Evolutionary conservation across 1,284 basidiomycete species (phyloP).

Genomic region (Salmacisia buchloeana): DNA sequence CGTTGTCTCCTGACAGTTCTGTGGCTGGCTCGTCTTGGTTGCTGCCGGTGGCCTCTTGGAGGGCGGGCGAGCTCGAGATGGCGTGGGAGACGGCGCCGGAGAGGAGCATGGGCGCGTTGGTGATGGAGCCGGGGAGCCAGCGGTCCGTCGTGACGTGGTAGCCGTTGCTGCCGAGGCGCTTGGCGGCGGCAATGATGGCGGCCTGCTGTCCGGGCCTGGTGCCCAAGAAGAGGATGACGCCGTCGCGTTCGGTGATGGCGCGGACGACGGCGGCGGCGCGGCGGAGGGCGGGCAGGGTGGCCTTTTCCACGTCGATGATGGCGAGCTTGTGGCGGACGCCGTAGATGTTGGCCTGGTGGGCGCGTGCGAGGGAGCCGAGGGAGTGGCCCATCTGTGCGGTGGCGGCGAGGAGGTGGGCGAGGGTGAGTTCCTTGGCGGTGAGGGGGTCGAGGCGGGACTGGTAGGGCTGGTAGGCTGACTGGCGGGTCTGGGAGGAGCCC

Average conservation of each 20-base stretch:
- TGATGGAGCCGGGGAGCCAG: constrained; percentile 90
- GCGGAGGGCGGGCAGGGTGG: constrained; percentile 79
- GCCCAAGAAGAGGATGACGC: constrained; percentile 83
- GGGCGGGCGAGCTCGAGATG: constrained; percentile 6
- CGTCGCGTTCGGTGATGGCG: constrained; percentile 73
- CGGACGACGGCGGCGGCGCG: constrained; percentile 82
- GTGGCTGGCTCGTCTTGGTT: neutral
- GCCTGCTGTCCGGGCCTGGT: constrained; percentile 72
- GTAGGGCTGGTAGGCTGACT: constrained; percentile 68
- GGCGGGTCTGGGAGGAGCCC: constrained; percentile 70
- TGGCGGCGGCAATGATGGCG: constrained; percentile 72
- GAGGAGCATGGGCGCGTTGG: constrained; percentile 69
- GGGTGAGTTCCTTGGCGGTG: constrained; percentile 63
- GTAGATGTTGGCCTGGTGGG: constrained; percentile 89
- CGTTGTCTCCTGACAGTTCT: constrained; percentile 8
- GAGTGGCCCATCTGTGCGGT: constrained; percentile 92
- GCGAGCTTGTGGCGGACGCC: constrained; percentile 83
- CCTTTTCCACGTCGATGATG: constrained; percentile 87
- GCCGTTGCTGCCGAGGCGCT: constrained; percentile 62
- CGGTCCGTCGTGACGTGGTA: constrained; percentile 73
- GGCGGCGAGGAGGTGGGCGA: constrained; percentile 83
- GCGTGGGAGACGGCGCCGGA: constrained; percentile 36
- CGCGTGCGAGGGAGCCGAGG: constrained; percentile 72
- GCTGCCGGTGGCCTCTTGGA: neutral
- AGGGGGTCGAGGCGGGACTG: constrained; percentile 66